These are phyloP conservation scores for Diplodia corticola DNA, from an alignment of 2,329 filamentous ascomycete species.

Conservation along the genomic window DNA sequence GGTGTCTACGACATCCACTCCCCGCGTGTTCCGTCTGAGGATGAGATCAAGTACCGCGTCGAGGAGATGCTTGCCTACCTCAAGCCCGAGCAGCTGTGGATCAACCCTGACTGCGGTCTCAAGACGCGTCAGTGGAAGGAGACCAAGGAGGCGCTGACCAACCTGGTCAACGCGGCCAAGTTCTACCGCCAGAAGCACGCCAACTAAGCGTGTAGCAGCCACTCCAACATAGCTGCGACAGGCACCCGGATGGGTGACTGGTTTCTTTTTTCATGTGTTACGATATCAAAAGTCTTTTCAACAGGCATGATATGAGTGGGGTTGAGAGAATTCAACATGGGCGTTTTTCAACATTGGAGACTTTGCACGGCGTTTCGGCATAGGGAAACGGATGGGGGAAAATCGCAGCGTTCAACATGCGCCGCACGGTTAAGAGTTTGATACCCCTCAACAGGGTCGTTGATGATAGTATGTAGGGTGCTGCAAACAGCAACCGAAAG, in stretches of 20 bases:
- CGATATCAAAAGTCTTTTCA: slow-evolving; percentile 25
- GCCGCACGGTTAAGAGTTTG: slow-evolving; percentile 3
- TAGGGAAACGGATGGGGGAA: slow-evolving; percentile 9
- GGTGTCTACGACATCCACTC: slow-evolving; percentile 99
- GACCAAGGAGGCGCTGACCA: slow-evolving; percentile 92
- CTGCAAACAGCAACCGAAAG: not conserved
- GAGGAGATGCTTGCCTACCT: slow-evolving; percentile 96
- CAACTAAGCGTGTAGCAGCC: slow-evolving; percentile 48
- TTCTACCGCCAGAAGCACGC: slow-evolving; percentile 88
- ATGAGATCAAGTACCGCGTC: slow-evolving; percentile 98
- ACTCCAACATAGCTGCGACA: slow-evolving; percentile 23
- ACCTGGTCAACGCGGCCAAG: slow-evolving; percentile 99
- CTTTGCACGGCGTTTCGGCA: slow-evolving; percentile 21
- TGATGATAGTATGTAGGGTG: not conserved
- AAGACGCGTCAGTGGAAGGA: slow-evolving; percentile 99
- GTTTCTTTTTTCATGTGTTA: slow-evolving; percentile 20
- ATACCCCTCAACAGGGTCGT: slow-evolving; percentile 16
- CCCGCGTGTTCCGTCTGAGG: slow-evolving; percentile 91
- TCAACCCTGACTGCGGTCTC: slow-evolving; percentile 98
- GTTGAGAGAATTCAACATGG: slow-evolving; percentile 22
- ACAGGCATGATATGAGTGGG: slow-evolving; percentile 23
- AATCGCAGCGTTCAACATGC: slow-evolving; percentile 22
- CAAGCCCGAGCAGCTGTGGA: slow-evolving; percentile 98
- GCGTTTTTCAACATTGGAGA: slow-evolving; percentile 22
- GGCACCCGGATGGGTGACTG: slow-evolving; percentile 3